Evolutionary conservation across 169 alveolate genomes (phyloP).

Genomic region (Ichthyophthirius multifiliis): DNA sequence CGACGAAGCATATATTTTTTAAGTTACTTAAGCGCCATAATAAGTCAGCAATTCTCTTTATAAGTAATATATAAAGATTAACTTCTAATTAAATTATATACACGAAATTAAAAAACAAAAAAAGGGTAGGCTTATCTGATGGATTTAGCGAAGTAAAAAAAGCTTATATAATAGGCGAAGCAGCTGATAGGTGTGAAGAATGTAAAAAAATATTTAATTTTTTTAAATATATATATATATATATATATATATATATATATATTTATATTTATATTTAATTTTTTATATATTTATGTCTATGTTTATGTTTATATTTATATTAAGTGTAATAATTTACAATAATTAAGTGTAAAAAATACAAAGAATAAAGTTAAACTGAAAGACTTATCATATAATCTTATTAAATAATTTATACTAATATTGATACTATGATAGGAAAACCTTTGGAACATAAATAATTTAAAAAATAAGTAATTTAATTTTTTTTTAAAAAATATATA

Average conservation of each 20-base stretch:
- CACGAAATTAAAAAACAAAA: background rate
- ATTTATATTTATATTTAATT: no score
- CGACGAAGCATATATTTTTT: background rate
- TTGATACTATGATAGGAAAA: background rate
- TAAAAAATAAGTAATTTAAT: background rate
- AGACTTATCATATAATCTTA: background rate
- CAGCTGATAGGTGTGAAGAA: background rate
- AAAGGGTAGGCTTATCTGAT: background rate
- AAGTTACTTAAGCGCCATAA: background rate
- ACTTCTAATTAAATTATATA: background rate
- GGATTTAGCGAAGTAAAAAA: background rate
- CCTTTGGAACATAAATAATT: background rate
- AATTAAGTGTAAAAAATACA: background rate
- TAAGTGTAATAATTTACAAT: background rate
- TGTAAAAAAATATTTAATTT: background rate
- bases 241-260: background rate
- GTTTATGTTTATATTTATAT: background rate
- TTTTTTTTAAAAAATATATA: background rate
- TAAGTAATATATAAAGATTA: background rate
- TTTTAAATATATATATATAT: background rate
- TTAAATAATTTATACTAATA: background rate
- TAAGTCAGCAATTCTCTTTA: background rate
- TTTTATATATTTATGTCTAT: background rate
- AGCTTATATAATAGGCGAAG: background rate
- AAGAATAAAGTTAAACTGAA: background rate